phyloP scores from a whole-genome alignment of 495 filamentous ascomycete species.

The Bryoglossum gracile region DNA sequence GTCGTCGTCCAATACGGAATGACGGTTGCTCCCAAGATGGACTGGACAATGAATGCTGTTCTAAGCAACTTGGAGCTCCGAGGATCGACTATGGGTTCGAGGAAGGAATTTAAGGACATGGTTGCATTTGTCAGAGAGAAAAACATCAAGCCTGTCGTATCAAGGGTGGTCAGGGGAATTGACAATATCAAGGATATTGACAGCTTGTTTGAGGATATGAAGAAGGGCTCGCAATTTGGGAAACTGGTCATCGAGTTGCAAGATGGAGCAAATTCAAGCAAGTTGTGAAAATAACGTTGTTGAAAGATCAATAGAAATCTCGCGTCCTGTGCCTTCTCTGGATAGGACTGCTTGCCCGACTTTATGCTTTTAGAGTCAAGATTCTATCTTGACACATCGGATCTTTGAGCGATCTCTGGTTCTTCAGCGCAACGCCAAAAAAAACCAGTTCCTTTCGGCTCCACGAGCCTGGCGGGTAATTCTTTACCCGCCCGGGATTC shows the following conservation, averaged over 20 bases:
- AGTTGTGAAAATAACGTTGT: slow-evolving; percentile 11
- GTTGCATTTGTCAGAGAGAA: slow-evolving; percentile 60
- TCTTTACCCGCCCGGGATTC: neutral
- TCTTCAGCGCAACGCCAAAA: no score
- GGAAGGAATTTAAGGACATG: slow-evolving; percentile 70
- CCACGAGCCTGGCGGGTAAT: neutral
- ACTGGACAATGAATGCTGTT: slow-evolving; percentile 63
- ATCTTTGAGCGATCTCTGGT: no score
- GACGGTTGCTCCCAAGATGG: slow-evolving; percentile 67
- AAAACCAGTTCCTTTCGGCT: no score
- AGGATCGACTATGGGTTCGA: slow-evolving; percentile 70
- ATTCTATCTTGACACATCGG: no score
- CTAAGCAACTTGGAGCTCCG: slow-evolving; percentile 67
- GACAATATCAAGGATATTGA: slow-evolving; percentile 60
- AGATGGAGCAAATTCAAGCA: slow-evolving; percentile 5
- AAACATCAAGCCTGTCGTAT: slow-evolving; percentile 58
- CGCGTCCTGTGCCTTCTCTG: no score
- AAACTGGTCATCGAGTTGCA: slow-evolving; percentile 54
- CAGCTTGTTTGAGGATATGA: slow-evolving; percentile 67
- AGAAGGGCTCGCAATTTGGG: slow-evolving; percentile 67
- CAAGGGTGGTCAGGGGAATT: slow-evolving; percentile 50
- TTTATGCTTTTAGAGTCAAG: no score
- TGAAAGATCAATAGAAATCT: neutral
- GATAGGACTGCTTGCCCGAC: no score
- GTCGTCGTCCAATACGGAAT: slow-evolving; percentile 68